Percentiles rank a stretch among this genome's conserved stretches.
These are phyloP conservation scores for Pelagomonas calceolata DNA, from an alignment of 108 stramenopile genomes.

Conservation along the genomic window DNA sequence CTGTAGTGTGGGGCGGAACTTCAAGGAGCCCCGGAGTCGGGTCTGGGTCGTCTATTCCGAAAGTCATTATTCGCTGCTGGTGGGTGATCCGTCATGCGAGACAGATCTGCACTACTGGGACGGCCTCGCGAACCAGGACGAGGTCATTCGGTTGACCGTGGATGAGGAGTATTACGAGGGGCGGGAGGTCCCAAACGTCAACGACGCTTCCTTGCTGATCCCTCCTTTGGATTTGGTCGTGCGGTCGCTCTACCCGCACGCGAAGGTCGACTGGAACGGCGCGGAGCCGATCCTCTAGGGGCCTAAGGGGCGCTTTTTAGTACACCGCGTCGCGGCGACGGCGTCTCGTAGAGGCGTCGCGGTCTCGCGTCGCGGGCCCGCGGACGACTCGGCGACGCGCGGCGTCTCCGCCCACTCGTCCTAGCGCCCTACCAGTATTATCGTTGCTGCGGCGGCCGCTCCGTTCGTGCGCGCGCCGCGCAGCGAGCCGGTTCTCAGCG, in stretches of 20 bases:
- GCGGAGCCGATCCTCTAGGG: constrained; percentile 22
- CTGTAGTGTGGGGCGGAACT: constrained; percentile 11
- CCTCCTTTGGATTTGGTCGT: constrained; percentile 26
- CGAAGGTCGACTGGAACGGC: constrained; percentile 26
- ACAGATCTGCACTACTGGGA: not conserved
- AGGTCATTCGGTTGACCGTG: constrained; percentile 12
- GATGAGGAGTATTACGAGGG: not conserved
- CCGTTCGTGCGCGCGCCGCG: no score
- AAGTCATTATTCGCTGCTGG: constrained; percentile 27
- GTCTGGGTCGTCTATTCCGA: constrained; percentile 31
- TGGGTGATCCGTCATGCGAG: not conserved
- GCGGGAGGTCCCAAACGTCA: not conserved
- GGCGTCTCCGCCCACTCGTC: no score
- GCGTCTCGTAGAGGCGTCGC: no score
- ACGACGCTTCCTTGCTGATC: constrained; percentile 7
- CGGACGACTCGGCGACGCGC: no score
- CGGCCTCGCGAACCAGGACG: not conserved
- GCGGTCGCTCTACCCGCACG: constrained; percentile 19
- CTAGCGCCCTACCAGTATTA: no score
- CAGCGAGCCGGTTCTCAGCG: no score
- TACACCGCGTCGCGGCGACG: no score
- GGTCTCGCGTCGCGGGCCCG: no score
- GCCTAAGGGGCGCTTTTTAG: no score
- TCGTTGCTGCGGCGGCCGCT: no score
- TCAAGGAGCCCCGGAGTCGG: constrained; percentile 23